Percentiles rank a stretch among this genome's conserved stretches.
Conservation (phyloP, 1,284 basidiomycete species). For the Ganoderma boninense region DNA sequence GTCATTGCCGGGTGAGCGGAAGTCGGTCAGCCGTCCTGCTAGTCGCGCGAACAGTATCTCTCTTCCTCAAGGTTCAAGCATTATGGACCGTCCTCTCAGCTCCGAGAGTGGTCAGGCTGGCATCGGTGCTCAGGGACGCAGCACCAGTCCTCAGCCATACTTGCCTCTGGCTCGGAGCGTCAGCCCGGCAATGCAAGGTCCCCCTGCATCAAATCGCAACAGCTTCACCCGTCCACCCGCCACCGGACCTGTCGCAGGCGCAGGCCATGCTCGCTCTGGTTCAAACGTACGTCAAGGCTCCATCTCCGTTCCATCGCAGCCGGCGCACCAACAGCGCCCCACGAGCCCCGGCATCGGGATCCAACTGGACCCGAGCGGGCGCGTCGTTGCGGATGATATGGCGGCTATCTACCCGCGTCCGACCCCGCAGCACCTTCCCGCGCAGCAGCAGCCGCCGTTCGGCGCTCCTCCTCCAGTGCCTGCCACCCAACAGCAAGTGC, state of each 20-base stretch:
- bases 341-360: constrained; percentile 70
- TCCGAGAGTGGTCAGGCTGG: constrained; percentile 75
- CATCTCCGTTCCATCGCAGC: constrained; percentile 38
- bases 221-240: constrained; percentile 34
- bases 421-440: constrained; percentile 39
- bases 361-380: constrained; percentile 77
- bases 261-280: constrained; percentile 28
- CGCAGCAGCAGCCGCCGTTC: constrained; percentile 38
- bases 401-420: constrained; percentile 59
- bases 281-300: constrained; percentile 30
- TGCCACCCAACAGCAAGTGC: constrained; percentile 40
- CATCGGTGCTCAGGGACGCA: constrained; percentile 77
- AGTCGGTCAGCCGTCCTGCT: constrained; percentile 56
- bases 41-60: constrained; percentile 37
- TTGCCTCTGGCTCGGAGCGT: constrained; percentile 52
- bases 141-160: constrained; percentile 68
- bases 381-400: constrained; percentile 84
- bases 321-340: constrained; percentile 41
- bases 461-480: constrained; percentile 30
- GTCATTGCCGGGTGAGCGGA: constrained; percentile 87
- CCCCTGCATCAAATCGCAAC: constrained; percentile 30
- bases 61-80: constrained; percentile 44
- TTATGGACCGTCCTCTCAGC: constrained; percentile 58
- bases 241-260: constrained; percentile 23
- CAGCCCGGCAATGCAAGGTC: constrained; percentile 49